Base-by-base conservation (phyloP, 2,329 filamentous ascomycete genomes). In the Pseudocercospora fijiensis region DNA sequence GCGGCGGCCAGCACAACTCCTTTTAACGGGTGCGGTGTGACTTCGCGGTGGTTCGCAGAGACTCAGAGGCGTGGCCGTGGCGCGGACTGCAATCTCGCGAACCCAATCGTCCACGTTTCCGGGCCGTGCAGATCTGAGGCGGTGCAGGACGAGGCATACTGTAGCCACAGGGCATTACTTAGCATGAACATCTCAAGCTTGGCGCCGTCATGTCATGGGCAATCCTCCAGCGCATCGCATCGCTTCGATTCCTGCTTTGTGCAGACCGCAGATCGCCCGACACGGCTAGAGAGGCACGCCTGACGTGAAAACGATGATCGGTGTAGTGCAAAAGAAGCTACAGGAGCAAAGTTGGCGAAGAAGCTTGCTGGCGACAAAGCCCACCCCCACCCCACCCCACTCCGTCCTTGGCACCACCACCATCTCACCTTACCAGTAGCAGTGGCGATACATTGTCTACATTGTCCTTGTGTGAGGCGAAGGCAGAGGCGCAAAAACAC, bases 381-480 rank as follows among this genome's bases (percentile, higher is more conserved):
- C 49, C 49, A 52, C 49, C 22, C n/a, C n/a, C n/a, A n/a, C n/a
- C n/a, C n/a, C n/a, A n/a, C n/a, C 49, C 49, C 49, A 52, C 49
- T 22, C n/a, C 26, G 3, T 26, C 18, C 20, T 26, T 51, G 47
- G 22, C 47, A 51, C 18, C 16, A 51, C 18, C 16, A 11, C 24
- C 20, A n/a, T 26, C 20, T 47, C 43, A 47, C n/a, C 49, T 52
- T 26, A n/a, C 24, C 24, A 5, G 24, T n/a, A n/a, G n/a, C n/a
- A n/a, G n/a, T n/a, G n/a, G n/a, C n/a, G n/a, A n/a, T n/a, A n/a
- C n/a, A n/a, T n/a, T n/a, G n/a, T n/a, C n/a, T n/a, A n/a, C n/a
- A n/a, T n/a, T n/a, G n/a, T n/a, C n/a, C n/a, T n/a, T n/a, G n/a
- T n/a, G n/a, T n/a, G n/a, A n/a, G n/a, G n/a, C n/a, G n/a, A n/a